Evolutionary conservation across 371 early-diverging fungal species (phyloP).

Genomic region (Syncephalastrum racemosum): DNA sequence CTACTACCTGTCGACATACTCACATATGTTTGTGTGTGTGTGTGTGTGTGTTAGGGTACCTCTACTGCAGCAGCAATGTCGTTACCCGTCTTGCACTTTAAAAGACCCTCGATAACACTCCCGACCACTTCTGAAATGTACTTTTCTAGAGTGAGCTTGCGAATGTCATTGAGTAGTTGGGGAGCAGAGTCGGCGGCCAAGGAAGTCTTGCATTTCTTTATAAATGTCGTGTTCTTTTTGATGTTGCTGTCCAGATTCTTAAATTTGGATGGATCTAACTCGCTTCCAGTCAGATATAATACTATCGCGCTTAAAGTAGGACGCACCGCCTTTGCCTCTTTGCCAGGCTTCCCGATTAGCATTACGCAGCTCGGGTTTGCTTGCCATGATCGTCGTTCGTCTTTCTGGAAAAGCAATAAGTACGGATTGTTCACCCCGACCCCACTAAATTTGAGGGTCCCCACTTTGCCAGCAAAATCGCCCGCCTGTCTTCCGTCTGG

Average conservation of each 20-base stretch:
- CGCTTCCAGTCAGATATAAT: neutral
- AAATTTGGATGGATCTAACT: slow-evolving; percentile 24
- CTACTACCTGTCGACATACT: no score
- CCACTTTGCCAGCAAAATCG: no score
- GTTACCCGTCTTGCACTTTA: slow-evolving; percentile 64
- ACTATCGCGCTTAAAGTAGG: neutral
- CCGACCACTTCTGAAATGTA: slow-evolving; percentile 91
- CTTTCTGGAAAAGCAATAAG: no score
- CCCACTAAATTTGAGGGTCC: no score
- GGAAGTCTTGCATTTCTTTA: slow-evolving; percentile 87
- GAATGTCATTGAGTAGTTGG: slow-evolving; percentile 81
- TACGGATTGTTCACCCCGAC: no score
- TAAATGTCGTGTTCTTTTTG: slow-evolving; percentile 95
- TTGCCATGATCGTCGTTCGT: slow-evolving; percentile 6
- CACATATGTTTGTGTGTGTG: neutral
- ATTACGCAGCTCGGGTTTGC: slow-evolving; percentile 14
- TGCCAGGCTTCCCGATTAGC: slow-evolving; percentile 18
- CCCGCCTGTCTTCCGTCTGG: no score
- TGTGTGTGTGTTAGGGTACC: slow-evolving; percentile 39
- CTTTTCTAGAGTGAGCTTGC: slow-evolving; percentile 89
- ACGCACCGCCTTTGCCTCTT: slow-evolving; percentile 11
- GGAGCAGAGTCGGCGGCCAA: slow-evolving; percentile 73
- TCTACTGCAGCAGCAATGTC: slow-evolving; percentile 87
- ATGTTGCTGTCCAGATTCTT: slow-evolving; percentile 91
- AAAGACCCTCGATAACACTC: slow-evolving; percentile 77